Conservation (phyloP, 1,139 yeast genomes). For the Fermentozyma sake region DNA sequence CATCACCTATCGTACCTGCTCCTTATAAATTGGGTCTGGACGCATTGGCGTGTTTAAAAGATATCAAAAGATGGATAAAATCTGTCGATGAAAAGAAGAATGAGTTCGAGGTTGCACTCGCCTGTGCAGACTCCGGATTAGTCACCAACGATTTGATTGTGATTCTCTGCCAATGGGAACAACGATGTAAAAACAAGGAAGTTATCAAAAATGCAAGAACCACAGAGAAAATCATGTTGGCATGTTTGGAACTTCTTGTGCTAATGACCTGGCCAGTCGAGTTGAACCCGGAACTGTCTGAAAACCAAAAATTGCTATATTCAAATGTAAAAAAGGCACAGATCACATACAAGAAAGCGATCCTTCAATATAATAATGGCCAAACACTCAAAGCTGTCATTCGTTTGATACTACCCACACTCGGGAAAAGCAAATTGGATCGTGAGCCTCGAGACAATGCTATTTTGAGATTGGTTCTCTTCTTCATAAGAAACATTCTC, state of each 20-base stretch:
- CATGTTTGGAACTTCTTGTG: slow-evolving; percentile 75
- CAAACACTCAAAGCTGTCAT: slow-evolving; percentile 65
- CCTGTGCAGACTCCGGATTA: slow-evolving; percentile 78
- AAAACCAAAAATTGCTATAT: slow-evolving; percentile 53
- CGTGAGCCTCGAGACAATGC: slow-evolving; percentile 72
- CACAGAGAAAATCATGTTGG: slow-evolving; percentile 61
- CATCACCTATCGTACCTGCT: slow-evolving; percentile 34
- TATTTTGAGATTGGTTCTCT: slow-evolving; percentile 65
- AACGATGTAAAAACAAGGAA: slow-evolving; percentile 19
- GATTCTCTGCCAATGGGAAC: slow-evolving; percentile 75
- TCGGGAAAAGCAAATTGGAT: slow-evolving; percentile 50
- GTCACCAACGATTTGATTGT: slow-evolving; percentile 70
- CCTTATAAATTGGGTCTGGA: slow-evolving; percentile 86
- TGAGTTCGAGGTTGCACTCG: slow-evolving; percentile 78
- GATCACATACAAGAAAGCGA: slow-evolving; percentile 62
- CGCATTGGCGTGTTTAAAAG: slow-evolving; percentile 84
- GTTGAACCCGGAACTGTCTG: slow-evolving; percentile 40
- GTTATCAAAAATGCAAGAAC: slow-evolving; percentile 26
- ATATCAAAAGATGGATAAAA: slow-evolving; percentile 81
- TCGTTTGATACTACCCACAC: slow-evolving; percentile 63
- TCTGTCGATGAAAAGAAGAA: slow-evolving; percentile 72
- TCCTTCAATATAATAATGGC: slow-evolving; percentile 57
- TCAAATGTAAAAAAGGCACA: slow-evolving; percentile 66
- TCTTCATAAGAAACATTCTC: slow-evolving; percentile 70
- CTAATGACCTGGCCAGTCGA: slow-evolving; percentile 83